phyloP scores from a whole-genome alignment of 441 rosid genomes.

The Aleurites moluccanus region DNA sequence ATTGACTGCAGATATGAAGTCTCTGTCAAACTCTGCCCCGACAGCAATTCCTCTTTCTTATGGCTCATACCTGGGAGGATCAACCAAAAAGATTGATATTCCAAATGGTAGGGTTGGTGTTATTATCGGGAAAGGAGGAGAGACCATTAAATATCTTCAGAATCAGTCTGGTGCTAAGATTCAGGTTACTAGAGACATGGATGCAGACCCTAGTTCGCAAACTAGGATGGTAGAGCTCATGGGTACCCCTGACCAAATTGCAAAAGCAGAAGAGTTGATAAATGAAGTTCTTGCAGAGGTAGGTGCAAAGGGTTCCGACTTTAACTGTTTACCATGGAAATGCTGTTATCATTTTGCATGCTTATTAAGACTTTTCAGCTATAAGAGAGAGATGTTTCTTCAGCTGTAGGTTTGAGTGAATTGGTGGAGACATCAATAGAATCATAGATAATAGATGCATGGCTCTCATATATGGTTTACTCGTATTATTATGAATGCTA shows the following conservation, averaged over 20 bases:
- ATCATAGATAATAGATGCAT: not conserved
- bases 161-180: conserved; percentile 94
- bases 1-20: conserved; percentile 42
- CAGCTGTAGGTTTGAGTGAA: not conserved
- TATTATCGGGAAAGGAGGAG: conserved; percentile 95
- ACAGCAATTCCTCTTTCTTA: conserved; percentile 67
- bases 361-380: not conserved
- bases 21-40: conserved; percentile 39
- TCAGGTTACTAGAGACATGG: conserved; percentile 94
- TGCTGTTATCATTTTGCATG: not conserved
- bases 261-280: conserved; percentile 87
- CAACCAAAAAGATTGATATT: conserved; percentile 83
- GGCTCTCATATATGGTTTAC: not conserved
- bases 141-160: conserved; percentile 93
- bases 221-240: conserved; percentile 76
- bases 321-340: not conserved
- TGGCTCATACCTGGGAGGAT: conserved; percentile 59
- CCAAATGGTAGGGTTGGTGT: conserved; percentile 98
- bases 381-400: not conserved
- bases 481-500: not conserved
- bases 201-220: conserved; percentile 71
- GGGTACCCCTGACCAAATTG: conserved; percentile 82
- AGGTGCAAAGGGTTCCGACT: not conserved
- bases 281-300: conserved; percentile 93
- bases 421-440: not conserved